Percentiles rank a stretch among this genome's conserved stretches.
Conservation (phyloP, 345 rosid species). For the Xanthoceras sorbifolium region DNA sequence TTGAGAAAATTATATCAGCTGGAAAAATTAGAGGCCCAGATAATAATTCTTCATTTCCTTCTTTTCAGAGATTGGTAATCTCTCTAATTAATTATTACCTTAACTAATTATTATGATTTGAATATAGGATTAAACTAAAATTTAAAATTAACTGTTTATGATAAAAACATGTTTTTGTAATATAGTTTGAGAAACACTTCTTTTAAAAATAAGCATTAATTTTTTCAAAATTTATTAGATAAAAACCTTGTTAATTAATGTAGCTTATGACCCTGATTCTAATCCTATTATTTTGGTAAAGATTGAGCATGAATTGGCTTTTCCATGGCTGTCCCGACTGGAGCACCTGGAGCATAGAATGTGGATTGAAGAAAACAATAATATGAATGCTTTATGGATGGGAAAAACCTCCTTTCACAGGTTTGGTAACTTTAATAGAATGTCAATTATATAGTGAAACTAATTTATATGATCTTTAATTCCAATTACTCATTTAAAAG, state of each 20-base stretch:
- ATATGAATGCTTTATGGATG: constrained; percentile 40
- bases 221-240: too few relatives aligned
- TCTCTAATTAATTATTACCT: not conserved
- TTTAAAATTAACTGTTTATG: too few relatives aligned
- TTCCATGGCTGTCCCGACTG: constrained; percentile 60
- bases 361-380: constrained; percentile 55
- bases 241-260: too few relatives aligned
- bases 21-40: constrained; percentile 8
- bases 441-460: not conserved
- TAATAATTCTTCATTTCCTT: not conserved
- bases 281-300: not conserved
- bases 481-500: not conserved
- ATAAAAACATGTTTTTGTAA: too few relatives aligned
- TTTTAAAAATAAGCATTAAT: too few relatives aligned
- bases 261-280: too few relatives aligned
- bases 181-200: too few relatives aligned
- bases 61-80: constrained; percentile 27
- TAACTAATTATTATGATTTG: too few relatives aligned
- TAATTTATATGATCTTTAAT: too few relatives aligned
- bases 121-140: too few relatives aligned
- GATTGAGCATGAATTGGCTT: constrained; percentile 48
- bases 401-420: constrained; percentile 54
- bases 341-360: constrained; percentile 63
- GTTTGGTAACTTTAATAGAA: constrained; percentile 21
- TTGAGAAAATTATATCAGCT: constrained; percentile 27